These are phyloP conservation scores for Leavenworthia alabamica DNA, from an alignment of 345 rosid species.

Conservation along the genomic window DNA sequence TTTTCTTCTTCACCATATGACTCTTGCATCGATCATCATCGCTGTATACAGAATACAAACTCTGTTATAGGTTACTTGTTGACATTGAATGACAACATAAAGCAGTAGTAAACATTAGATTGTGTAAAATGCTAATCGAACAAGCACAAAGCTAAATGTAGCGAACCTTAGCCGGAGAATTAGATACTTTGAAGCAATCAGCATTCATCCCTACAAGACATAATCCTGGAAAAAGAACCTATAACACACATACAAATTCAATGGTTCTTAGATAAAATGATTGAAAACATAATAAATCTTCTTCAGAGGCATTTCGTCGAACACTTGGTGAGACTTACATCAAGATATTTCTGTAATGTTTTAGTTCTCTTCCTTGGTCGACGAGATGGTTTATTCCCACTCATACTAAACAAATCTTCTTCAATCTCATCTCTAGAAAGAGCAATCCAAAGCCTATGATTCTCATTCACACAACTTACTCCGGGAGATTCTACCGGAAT, in stretches of 20 bases:
- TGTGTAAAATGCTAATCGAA: neutral
- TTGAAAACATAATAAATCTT: no score
- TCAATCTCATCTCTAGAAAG: slow-evolving; percentile 83
- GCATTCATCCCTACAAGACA: slow-evolving; percentile 77
- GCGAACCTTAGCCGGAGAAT: slow-evolving; percentile 56
- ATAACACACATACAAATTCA: neutral
- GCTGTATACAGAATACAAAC: neutral
- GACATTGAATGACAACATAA: neutral
- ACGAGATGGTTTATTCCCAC: slow-evolving; percentile 74
- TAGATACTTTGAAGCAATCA: slow-evolving; percentile 56
- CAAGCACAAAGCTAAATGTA: neutral
- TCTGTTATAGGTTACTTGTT: neutral
- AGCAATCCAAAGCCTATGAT: slow-evolving; percentile 65
- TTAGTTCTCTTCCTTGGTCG: slow-evolving; percentile 72
- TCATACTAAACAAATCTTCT: slow-evolving; percentile 80
- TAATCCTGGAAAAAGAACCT: slow-evolving; percentile 74
- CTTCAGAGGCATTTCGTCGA: no score
- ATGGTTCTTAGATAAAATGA: no score
- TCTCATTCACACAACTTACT: slow-evolving; percentile 44
- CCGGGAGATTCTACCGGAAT: slow-evolving; percentile 46
- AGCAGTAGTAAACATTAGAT: neutral
- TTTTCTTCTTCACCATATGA: slow-evolving; percentile 10
- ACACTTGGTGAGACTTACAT: slow-evolving; percentile 45
- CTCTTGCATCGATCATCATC: neutral
- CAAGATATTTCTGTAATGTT: slow-evolving; percentile 67